Evolutionary conservation across 2,329 filamentous ascomycete species (phyloP), one percentile per base, ranked within the genome.

Genomic region (Chrysoporthe puriensis): DNA sequence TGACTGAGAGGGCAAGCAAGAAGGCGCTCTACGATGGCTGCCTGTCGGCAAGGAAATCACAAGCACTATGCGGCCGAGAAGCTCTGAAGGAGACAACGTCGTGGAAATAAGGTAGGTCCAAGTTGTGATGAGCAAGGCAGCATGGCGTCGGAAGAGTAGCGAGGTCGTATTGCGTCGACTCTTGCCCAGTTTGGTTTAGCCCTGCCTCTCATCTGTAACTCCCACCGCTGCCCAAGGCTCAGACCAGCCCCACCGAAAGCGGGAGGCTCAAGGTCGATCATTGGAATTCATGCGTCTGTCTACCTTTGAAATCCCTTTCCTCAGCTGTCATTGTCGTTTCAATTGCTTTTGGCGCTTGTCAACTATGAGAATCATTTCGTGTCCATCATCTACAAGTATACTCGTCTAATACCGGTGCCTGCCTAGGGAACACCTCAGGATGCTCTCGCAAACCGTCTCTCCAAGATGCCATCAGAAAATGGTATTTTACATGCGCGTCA

Each of bases 11-110:
- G 48, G 50, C 40, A 62, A 61, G 26, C 61, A 62, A 66, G 48
- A 57, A 43, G 32, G 34, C 18, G 60, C 67, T 69, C 56, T 64
- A 64, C 21, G 54, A 42, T 11, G 57, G 67, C 54, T 67, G 65
- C 52, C 61, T 65, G 58, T 62, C 61, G 52, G 50, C 46, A 34
- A 67, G 21, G 21, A 5, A 67, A 59, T 54, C 60, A 66, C 60
- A 63, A 64, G 54, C 64, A 56, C 67, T 46, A 48, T 56, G 61
- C 58, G 54, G 56, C 46, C 54, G 40, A 46, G 40, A 54, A 59
- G 66, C 63, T 63, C 50, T 66, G 65, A 63, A 64, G 60, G 63
- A 63, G 59, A 46, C n/a, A 62, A 54, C 21, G 26, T 13, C 18
- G 54, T 40, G 32, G 54, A 57, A 40, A 57, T 40, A 34, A 57